Evolutionary conservation across 2,329 filamentous ascomycete genomes (phyloP).

Genomic region (Onygena corvina): DNA sequence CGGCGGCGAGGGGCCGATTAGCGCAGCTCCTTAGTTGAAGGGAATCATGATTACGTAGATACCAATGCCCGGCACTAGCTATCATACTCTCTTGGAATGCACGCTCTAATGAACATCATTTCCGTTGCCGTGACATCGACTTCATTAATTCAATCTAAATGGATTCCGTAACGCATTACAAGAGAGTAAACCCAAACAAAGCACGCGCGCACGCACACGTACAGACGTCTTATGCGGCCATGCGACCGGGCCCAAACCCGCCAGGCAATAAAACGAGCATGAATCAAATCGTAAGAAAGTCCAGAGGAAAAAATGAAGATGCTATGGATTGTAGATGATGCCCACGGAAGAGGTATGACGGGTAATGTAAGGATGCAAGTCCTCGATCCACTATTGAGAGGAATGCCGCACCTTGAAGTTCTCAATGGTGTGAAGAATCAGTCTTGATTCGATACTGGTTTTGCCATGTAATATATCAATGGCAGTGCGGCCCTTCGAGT

Average conservation of each 20-base stretch:
- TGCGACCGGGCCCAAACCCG: not conserved
- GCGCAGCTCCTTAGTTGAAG: slow-evolving; percentile 1
- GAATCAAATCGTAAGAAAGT: not conserved
- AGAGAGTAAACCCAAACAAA: not conserved
- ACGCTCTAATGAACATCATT: not conserved
- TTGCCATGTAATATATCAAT: not conserved
- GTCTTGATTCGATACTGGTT: slow-evolving; percentile 2
- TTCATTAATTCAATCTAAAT: slow-evolving; percentile 5
- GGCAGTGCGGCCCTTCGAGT: slow-evolving; percentile 1
- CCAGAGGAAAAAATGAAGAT: not conserved
- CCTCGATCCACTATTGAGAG: not conserved
- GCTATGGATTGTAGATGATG: not conserved
- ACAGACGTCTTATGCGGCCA: not conserved
- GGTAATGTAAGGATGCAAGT: no score
- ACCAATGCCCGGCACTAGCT: no score
- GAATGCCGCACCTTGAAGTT: not conserved
- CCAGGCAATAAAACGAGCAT: not conserved
- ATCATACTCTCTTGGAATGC: no score
- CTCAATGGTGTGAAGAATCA: slow-evolving; percentile 4
- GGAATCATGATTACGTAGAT: no score
- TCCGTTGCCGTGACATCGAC: no score
- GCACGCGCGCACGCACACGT: not conserved
- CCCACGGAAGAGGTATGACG: not conserved
- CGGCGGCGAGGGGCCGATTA: slow-evolving; percentile 57
- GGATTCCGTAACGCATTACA: slow-evolving; percentile 4